Conservation (phyloP, 257 asterid species). For the Fraxinus excelsior region DNA sequence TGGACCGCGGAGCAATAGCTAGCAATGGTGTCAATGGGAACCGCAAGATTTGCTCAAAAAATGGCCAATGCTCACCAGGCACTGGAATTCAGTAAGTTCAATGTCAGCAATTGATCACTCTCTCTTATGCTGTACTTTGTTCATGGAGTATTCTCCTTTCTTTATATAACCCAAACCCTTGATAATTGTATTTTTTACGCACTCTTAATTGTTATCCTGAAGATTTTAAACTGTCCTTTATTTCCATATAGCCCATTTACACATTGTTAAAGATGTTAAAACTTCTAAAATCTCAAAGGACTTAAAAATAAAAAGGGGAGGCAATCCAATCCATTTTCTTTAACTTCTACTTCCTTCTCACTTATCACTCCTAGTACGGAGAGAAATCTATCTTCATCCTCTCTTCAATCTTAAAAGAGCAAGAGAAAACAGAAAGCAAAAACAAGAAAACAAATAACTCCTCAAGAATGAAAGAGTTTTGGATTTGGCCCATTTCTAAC, state of each 20-base stretch:
- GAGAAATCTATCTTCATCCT: not conserved
- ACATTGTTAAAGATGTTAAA: not conserved
- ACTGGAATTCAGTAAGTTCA: constrained; percentile 78
- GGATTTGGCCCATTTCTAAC: not conserved
- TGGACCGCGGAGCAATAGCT: constrained; percentile 89
- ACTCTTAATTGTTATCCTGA: not conserved
- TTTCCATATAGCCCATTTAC: not conserved
- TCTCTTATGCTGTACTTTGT: not conserved
- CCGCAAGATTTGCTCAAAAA: constrained; percentile 47
- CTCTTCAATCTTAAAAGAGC: not conserved
- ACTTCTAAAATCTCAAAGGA: not conserved
- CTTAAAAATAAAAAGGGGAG: not conserved
- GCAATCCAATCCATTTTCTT: not conserved
- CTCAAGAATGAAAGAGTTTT: not conserved
- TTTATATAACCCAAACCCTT: not conserved
- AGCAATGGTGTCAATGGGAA: constrained; percentile 91
- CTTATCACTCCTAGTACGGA: not conserved
- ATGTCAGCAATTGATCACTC: not conserved
- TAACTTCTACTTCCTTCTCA: not conserved
- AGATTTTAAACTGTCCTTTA: not conserved
- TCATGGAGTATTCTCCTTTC: not conserved
- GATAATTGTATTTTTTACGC: not conserved
- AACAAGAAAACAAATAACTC: too few species aligned
- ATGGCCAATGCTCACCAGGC: constrained; percentile 65
- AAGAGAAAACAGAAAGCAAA: not conserved